These are phyloP conservation scores for Pilaira anomala DNA, from an alignment of 192 early-diverging fungal species.

Conservation along the genomic window DNA sequence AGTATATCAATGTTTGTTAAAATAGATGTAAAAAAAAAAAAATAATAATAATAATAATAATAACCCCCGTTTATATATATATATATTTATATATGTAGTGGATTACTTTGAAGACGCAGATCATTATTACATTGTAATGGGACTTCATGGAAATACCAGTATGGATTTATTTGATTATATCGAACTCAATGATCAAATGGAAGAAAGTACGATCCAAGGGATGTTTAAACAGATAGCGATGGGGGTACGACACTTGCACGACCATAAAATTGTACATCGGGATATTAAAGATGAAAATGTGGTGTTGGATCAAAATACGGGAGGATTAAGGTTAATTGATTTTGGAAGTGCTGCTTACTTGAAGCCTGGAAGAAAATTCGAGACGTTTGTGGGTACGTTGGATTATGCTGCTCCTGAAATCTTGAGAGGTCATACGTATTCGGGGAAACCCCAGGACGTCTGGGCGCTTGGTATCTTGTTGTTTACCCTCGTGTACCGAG, in stretches of 20 bases:
- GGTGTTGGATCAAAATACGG: slow-evolving; percentile 54
- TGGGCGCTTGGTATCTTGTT: slow-evolving; percentile 80
- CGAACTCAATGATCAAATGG: slow-evolving; percentile 56
- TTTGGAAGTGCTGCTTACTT: slow-evolving; percentile 74
- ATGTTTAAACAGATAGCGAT: slow-evolving; percentile 58
- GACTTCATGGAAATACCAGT: slow-evolving; percentile 46
- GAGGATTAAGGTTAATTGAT: slow-evolving; percentile 73
- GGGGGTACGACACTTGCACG: slow-evolving; percentile 60
- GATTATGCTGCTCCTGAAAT: slow-evolving; percentile 78
- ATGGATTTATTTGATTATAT: slow-evolving; percentile 73
- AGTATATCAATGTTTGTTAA: background rate
- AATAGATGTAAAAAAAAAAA: too few species aligned
- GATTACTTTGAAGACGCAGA: slow-evolving; percentile 77
- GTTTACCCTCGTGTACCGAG: slow-evolving; percentile 68
- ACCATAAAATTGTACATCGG: slow-evolving; percentile 67
- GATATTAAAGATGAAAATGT: slow-evolving; percentile 93
- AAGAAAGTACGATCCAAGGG: slow-evolving; percentile 47
- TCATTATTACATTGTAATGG: slow-evolving; percentile 69
- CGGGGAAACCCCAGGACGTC: slow-evolving; percentile 77
- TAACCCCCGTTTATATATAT: too few species aligned
- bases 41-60: too few species aligned
- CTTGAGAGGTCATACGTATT: slow-evolving; percentile 61
- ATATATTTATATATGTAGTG: slow-evolving; percentile 28
- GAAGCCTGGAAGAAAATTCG: slow-evolving; percentile 52
- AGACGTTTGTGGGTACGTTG: slow-evolving; percentile 71